These are phyloP conservation scores for Talaromyces adpressus DNA, from an alignment of 495 filamentous ascomycete species.

Conservation along the genomic window DNA sequence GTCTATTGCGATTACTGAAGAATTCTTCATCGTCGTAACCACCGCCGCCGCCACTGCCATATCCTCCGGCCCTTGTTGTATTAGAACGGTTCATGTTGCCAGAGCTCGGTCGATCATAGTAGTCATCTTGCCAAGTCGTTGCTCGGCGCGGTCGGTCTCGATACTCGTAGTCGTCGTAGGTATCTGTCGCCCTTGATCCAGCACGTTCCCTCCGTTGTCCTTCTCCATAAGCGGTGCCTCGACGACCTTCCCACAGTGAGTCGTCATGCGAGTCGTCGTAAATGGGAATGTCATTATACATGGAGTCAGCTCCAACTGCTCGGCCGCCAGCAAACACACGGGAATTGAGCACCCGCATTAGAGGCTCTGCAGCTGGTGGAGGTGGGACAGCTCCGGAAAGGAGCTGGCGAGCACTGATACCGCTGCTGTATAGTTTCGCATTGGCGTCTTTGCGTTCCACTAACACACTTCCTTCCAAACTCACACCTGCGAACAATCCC, in stretches of 20 bases:
- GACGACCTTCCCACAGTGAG: constrained; percentile 84
- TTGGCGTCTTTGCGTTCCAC: constrained; percentile 95
- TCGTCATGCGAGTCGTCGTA: constrained; percentile 86
- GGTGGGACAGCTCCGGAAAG: constrained; percentile 71
- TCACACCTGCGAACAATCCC: constrained; percentile 92
- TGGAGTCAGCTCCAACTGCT: constrained; percentile 46
- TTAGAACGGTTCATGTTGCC: constrained; percentile 43
- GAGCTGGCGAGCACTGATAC: constrained; percentile 72
- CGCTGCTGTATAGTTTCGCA: constrained; percentile 84
- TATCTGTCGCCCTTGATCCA: constrained; percentile 29
- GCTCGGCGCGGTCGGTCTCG: constrained; percentile 59
- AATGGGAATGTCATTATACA: constrained; percentile 93
- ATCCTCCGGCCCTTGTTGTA: constrained; percentile 36
- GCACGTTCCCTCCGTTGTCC: constrained; percentile 54
- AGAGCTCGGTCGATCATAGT: constrained; percentile 62
- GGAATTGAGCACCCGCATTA: constrained; percentile 78
- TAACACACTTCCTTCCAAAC: constrained; percentile 82
- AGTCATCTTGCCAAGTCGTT: constrained; percentile 83
- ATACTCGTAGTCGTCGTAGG: constrained; percentile 52
- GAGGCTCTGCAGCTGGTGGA: constrained; percentile 73
- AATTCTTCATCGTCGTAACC: constrained; percentile 31
- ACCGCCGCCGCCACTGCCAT: constrained; percentile 10
- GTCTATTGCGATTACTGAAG: constrained; percentile 41
- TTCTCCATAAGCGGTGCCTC: constrained; percentile 71
- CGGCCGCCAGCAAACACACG: constrained; percentile 67